These are phyloP conservation scores for Conringia planisiliqua DNA, from an alignment of 345 rosid genomes.

Conservation along the genomic window DNA sequence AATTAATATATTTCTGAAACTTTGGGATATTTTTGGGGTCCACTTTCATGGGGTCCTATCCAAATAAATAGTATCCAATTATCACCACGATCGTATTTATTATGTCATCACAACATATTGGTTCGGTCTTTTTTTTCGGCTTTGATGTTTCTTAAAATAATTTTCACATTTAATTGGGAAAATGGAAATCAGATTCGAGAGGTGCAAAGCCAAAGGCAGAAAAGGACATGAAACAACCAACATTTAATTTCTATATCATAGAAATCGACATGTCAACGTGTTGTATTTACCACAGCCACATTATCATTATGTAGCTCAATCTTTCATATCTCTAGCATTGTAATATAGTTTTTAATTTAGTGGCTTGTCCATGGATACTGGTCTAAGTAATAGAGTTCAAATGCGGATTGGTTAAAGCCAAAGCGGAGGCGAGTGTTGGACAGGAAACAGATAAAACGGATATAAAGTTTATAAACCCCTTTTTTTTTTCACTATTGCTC, in stretches of 20 bases:
- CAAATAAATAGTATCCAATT: conserved; percentile 17
- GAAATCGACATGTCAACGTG: conserved; percentile 26
- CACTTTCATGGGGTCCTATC: conserved; percentile 19
- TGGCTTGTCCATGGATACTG: background rate
- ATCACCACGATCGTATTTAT: conserved; percentile 22
- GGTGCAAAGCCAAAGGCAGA: conserved; percentile 19
- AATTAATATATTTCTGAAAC: background rate
- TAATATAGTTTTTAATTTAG: background rate
- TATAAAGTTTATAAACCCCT: too few relatives aligned
- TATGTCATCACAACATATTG: conserved; percentile 10
- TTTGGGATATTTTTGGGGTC: conserved; percentile 24
- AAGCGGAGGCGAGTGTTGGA: background rate
- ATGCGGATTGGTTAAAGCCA: background rate
- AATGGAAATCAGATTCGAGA: background rate
- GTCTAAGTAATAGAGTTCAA: background rate
- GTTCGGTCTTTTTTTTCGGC: conserved; percentile 5
- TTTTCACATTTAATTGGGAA: background rate
- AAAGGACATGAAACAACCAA: conserved; percentile 37
- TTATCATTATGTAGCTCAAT: background rate
- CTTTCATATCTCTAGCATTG: background rate
- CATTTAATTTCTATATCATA: conserved; percentile 25
- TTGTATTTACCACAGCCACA: conserved; percentile 20
- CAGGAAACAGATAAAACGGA: background rate
- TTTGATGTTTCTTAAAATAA: background rate
- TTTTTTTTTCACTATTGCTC: too few relatives aligned